Conservation (phyloP, 2,329 filamentous ascomycete species). For the Xylariaceae sp. region DNA sequence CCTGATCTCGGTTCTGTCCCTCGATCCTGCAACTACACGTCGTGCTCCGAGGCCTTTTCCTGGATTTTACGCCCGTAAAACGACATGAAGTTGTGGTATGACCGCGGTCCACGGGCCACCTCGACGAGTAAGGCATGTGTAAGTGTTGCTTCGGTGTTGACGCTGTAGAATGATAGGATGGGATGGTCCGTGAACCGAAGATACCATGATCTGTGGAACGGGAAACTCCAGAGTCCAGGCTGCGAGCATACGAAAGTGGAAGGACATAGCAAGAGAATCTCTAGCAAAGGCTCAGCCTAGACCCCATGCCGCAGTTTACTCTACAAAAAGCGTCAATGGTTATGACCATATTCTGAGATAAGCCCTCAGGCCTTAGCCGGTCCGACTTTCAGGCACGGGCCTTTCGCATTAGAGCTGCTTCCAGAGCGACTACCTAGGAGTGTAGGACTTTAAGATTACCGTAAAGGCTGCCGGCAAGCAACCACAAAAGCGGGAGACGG, state of each 20-base stretch:
- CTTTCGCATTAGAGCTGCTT: no score
- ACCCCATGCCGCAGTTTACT: no score
- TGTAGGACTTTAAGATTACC: no score
- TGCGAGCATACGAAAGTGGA: not conserved
- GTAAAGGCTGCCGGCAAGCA: constrained; percentile 1
- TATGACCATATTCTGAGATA: no score
- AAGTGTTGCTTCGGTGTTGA: constrained; percentile 18
- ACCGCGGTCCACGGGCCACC: not conserved
- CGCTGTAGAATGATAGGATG: constrained; percentile 10
- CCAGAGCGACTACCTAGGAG: no score
- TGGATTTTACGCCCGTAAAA: constrained; percentile 33
- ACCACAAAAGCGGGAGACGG: constrained; percentile 16
- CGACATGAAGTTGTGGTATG: constrained; percentile 9
- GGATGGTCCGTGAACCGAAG: not conserved
- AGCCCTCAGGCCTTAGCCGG: no score
- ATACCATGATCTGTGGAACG: constrained; percentile 4
- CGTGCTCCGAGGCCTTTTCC: constrained; percentile 27
- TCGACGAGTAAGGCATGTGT: constrained; percentile 8
- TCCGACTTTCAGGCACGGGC: no score
- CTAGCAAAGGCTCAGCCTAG: not conserved
- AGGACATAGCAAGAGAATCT: not conserved
- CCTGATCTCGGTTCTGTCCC: constrained; percentile 35
- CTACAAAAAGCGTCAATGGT: no score
- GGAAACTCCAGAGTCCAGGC: not conserved
- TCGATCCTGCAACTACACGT: constrained; percentile 36